Base-by-base conservation (phyloP, 805 yeast species). In the Lipomyces orientalis region DNA sequence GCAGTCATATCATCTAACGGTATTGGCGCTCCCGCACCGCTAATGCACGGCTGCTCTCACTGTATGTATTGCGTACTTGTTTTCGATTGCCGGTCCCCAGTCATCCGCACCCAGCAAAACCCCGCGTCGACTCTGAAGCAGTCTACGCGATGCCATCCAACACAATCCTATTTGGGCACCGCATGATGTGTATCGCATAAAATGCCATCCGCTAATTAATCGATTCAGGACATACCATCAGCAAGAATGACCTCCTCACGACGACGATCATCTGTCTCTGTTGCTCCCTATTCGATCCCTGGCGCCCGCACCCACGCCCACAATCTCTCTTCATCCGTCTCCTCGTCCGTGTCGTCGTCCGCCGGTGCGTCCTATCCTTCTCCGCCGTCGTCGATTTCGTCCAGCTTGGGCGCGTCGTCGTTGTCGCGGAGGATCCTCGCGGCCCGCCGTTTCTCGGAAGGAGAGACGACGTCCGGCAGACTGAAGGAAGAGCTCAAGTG, bases 401-500 rank as follows among this genome's bases (percentile, higher is more conserved):
- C 67, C 10, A 51, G 61, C 19, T 60, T 60, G 49, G 65, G 65
- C 51, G n/a, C 66, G 2, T 68, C 70, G n/a, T 58, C 64, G 9
- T 62, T 67, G 29, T 61, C 71, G 10, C 70, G 71, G 25, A 49
- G 54, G 64, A 63, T 68, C 37, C 90, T 90, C 78, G 96, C 91
- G 3, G 94, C 90, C 16, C 82, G 97, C 69, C 82, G 97, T 64
- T 90, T 90, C 62, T 86, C 91, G 60, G 97, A 91, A 77, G 97
- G 97, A 58, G 72, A 68, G 52, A 60, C 69, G 37, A 96, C 90
- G 76, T 86, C 92, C 2, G 96, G 96, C 29, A 80, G 97, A 59
- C 82, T 90, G 60, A 91, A 91, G 77, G 96, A 91, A 75, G 93
- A 90, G 75, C 83, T 91, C 70, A 88, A 88, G 74, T 91, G 97